Conservation (phyloP, 2,329 filamentous ascomycete genomes). For the Myriosclerotinia duriaeana region DNA sequence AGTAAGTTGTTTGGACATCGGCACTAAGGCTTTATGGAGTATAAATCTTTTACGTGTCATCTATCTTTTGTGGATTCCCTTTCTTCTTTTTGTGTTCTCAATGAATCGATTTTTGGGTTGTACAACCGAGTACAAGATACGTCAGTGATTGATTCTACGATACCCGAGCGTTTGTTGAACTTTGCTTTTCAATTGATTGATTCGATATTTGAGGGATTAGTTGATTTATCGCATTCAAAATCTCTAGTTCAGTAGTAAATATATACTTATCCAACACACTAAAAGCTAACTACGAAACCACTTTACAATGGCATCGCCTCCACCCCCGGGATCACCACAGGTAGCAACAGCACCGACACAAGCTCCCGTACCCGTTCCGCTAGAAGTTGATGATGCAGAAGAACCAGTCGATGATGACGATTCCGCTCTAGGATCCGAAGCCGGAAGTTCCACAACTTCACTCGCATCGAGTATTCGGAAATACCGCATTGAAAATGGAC, state of each 20-base stretch:
- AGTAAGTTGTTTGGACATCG: neutral
- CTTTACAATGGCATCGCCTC: slow-evolving; percentile 10
- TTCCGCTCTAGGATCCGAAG: slow-evolving; percentile 16
- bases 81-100: slow-evolving; percentile 3
- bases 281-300: neutral
- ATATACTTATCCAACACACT: neutral
- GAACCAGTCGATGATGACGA: slow-evolving; percentile 2
- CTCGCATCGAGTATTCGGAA: slow-evolving; percentile 41
- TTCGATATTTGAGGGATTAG: neutral
- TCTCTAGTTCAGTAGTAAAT: neutral
- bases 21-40: neutral
- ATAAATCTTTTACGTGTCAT: neutral
- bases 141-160: neutral
- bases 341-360: neutral
- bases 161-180: neutral
- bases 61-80: neutral
- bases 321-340: neutral
- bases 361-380: slow-evolving; percentile 6
- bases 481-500: slow-evolving; percentile 44
- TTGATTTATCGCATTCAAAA: neutral
- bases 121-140: neutral
- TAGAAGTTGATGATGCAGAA: slow-evolving; percentile 16
- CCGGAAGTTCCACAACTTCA: slow-evolving; percentile 26
- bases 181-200: neutral
- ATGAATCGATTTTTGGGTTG: neutral